These are phyloP conservation scores for Lanzia echinophila DNA, from an alignment of 2,329 filamentous ascomycete genomes.

Conservation along the genomic window DNA sequence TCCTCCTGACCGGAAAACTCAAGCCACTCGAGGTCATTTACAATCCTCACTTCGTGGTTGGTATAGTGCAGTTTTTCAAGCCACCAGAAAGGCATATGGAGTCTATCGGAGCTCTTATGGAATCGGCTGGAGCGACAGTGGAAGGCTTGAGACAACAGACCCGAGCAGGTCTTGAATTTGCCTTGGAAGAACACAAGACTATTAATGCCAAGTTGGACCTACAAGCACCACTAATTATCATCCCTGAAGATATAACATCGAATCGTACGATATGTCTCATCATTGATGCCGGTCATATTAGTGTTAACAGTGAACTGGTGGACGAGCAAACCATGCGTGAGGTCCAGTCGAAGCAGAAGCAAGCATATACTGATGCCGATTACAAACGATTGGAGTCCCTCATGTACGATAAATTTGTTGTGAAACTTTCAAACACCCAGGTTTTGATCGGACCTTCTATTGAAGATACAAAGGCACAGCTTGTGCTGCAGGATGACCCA, in stretches of 20 bases:
- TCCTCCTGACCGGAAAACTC: slow-evolving; percentile 81
- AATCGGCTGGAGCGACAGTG: slow-evolving; percentile 89
- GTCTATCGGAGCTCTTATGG: slow-evolving; percentile 91
- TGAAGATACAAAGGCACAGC: slow-evolving; percentile 77
- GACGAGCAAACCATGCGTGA: slow-evolving; percentile 86
- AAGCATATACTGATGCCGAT: slow-evolving; percentile 82
- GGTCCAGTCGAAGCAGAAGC: slow-evolving; percentile 83
- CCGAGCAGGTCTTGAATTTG: slow-evolving; percentile 90
- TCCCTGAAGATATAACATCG: slow-evolving; percentile 85
- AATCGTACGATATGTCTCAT: slow-evolving; percentile 82
- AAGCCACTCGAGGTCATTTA: slow-evolving; percentile 97
- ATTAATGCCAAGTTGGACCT: slow-evolving; percentile 94
- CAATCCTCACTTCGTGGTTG: slow-evolving; percentile 89
- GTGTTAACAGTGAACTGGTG: slow-evolving; percentile 87
- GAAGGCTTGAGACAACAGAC: slow-evolving; percentile 94
- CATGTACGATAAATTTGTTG: slow-evolving; percentile 95
- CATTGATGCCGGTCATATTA: slow-evolving; percentile 91
- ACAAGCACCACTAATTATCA: slow-evolving; percentile 91
- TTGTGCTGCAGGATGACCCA: slow-evolving; percentile 59
- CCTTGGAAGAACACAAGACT: slow-evolving; percentile 94
- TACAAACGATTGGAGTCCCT: slow-evolving; percentile 80
- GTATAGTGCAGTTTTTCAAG: slow-evolving; percentile 90
- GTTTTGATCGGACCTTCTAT: slow-evolving; percentile 92
- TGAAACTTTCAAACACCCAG: slow-evolving; percentile 92
- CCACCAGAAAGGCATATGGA: slow-evolving; percentile 97